Percentiles rank a stretch among this genome's conserved stretches.
phyloP scores from a whole-genome alignment of 164 flowering plant species.

The Kingdonia uniflora region DNA sequence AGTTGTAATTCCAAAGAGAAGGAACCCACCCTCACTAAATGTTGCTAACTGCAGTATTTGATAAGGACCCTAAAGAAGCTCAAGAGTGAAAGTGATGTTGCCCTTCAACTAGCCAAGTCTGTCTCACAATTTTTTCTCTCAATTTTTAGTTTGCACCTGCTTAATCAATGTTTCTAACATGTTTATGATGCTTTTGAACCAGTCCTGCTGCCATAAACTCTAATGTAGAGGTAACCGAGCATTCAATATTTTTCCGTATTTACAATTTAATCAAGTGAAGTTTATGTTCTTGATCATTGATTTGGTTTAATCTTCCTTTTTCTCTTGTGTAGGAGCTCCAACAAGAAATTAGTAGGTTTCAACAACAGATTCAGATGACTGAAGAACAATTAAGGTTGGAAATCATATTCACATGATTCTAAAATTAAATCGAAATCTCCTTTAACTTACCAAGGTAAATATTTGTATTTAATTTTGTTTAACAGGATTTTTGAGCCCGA shows the following conservation, averaged over 20 bases:
- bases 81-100: conserved; percentile 37
- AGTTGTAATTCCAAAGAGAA: no score
- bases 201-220: conserved; percentile 29
- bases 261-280: neutral
- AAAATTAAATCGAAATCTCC: no score
- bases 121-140: conserved; percentile 4
- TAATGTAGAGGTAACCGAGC: conserved; percentile 26
- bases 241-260: neutral
- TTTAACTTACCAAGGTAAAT: no score
- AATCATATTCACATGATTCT: neutral
- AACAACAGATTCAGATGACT: conserved; percentile 28
- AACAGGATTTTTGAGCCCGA: conserved; percentile 42
- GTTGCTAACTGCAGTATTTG: conserved; percentile 31
- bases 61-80: conserved; percentile 35
- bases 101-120: conserved; percentile 38
- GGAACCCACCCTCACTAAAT: no score
- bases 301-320: neutral
- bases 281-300: neutral
- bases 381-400: conserved; percentile 28
- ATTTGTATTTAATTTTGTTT: neutral
- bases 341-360: conserved; percentile 31
- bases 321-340: conserved; percentile 31
- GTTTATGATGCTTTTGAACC: conserved; percentile 6
- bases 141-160: neutral
- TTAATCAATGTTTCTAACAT: neutral